Conservation (phyloP, 495 filamentous ascomycete species). For the Paragyromitra xinjiangensis region DNA sequence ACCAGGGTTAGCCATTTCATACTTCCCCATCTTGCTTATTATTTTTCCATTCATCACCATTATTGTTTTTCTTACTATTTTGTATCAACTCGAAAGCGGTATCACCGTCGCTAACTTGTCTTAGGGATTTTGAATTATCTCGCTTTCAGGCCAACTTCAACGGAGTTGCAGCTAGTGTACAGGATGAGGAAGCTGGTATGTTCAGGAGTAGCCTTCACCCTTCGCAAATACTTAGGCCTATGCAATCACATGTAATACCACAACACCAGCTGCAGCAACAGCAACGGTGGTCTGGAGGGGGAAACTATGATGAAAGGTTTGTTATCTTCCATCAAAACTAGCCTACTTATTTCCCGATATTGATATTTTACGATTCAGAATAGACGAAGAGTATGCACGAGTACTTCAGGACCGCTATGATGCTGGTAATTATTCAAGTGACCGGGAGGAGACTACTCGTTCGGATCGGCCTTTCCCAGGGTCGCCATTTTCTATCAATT, state of each 20-base stretch:
- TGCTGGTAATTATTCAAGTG: constrained; percentile 36
- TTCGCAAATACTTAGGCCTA: constrained; percentile 41
- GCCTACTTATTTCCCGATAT: neutral
- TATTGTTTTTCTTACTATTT: constrained; percentile 1
- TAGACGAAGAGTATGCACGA: constrained; percentile 37
- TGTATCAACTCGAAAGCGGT: neutral
- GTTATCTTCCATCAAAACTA: neutral
- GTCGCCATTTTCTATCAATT: constrained; percentile 42
- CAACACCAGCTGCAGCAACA: constrained; percentile 11
- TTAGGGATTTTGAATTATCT: constrained; percentile 35
- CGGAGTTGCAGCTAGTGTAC: constrained; percentile 19
- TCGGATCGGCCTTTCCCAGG: constrained; percentile 31
- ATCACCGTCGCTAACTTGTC: constrained; percentile 23
- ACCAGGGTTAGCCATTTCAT: constrained; percentile 34
- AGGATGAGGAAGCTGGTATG: constrained; percentile 12
- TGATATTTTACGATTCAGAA: constrained; percentile 24
- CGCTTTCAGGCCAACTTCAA: constrained; percentile 20
- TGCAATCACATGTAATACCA: constrained; percentile 27
- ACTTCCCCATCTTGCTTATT: neutral
- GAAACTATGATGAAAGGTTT: constrained; percentile 42
- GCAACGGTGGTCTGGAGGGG: constrained; percentile 35
- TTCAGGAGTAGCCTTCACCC: constrained; percentile 25
- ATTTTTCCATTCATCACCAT: constrained; percentile 11
- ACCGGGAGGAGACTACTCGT: constrained; percentile 30
- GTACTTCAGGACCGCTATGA: constrained; percentile 39